Evolutionary conservation across 2,329 filamentous ascomycete genomes (phyloP).

Genomic region (Talaromyces sp.): DNA sequence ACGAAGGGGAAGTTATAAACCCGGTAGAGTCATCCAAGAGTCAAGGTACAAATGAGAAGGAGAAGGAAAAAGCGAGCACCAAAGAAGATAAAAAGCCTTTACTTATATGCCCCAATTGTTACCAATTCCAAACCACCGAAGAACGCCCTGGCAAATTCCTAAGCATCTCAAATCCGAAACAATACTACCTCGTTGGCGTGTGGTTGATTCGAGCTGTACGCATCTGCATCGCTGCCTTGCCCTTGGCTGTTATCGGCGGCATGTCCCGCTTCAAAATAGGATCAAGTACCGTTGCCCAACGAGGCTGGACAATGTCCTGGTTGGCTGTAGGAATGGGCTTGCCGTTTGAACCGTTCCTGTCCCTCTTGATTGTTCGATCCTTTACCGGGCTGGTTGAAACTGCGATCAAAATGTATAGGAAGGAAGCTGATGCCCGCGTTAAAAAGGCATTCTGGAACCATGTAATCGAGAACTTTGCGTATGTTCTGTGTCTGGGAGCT

Average conservation of each 20-base stretch:
- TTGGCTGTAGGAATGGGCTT: slow-evolving; percentile 17
- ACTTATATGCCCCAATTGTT: slow-evolving; percentile 7
- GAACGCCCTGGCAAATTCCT: slow-evolving; percentile 10
- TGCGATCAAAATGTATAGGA: neutral
- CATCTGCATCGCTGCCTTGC: slow-evolving; percentile 15
- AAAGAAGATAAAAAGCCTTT: neutral
- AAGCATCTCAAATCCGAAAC: neutral
- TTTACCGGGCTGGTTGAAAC: neutral
- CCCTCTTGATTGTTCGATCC: neutral
- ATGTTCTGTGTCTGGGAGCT: neutral
- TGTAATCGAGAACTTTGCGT: neutral
- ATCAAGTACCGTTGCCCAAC: slow-evolving; percentile 21
- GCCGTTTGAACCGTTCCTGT: neutral
- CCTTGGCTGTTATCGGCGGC: slow-evolving; percentile 22
- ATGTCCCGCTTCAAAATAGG: slow-evolving; percentile 23
- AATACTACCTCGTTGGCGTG: neutral
- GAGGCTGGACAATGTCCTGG: slow-evolving; percentile 24
- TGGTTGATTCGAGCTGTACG: neutral
- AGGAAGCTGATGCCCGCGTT: neutral
- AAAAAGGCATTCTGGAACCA: neutral
- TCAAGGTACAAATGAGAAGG: neutral
- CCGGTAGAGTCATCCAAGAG: neutral
- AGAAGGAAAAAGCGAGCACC: neutral
- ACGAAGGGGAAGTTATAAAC: neutral
- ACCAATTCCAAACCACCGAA: slow-evolving; percentile 7